Percentiles rank a stretch among this genome's conserved stretches.
Conservation (phyloP, 495 filamentous ascomycete genomes). For the Oidiodendron maius region DNA sequence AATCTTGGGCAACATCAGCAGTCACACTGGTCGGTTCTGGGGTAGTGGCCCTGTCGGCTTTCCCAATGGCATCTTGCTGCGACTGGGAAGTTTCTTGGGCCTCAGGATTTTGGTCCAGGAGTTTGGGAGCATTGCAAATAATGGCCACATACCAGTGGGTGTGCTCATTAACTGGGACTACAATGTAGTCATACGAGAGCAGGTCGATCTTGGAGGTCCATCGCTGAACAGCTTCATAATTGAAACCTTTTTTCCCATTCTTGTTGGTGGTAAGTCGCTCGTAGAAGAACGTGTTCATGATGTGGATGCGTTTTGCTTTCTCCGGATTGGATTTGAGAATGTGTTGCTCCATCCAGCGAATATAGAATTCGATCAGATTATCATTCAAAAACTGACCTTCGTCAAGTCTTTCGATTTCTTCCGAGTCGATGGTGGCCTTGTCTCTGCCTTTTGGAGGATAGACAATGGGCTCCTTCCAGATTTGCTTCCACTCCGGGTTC, state of each 20-base stretch:
- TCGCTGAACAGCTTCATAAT: constrained; percentile 74
- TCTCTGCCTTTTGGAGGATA: constrained; percentile 65
- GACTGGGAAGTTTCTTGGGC: constrained; percentile 1
- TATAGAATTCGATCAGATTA: constrained; percentile 81
- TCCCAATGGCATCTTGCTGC: background rate
- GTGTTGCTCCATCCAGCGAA: constrained; percentile 66
- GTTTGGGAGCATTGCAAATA: constrained; percentile 76
- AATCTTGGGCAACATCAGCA: background rate
- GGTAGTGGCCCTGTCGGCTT: background rate
- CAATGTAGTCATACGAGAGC: constrained; percentile 79
- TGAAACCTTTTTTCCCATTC: constrained; percentile 52
- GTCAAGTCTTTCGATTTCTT: constrained; percentile 74
- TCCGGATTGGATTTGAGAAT: constrained; percentile 49
- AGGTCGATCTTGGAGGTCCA: constrained; percentile 89
- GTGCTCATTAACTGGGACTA: constrained; percentile 86
- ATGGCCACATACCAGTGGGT: constrained; percentile 94
- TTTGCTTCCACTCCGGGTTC: constrained; percentile 34
- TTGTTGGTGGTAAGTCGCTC: constrained; percentile 57
- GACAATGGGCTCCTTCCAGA: constrained; percentile 49
- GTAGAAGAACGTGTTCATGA: constrained; percentile 93
- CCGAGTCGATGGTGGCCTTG: constrained; percentile 67
- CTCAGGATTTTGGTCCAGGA: constrained; percentile 34
- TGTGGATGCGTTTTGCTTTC: constrained; percentile 62
- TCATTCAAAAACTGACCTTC: constrained; percentile 89
- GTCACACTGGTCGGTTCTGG: background rate